These are phyloP conservation scores for Colletotrichum costaricense DNA, from an alignment of 2,329 filamentous ascomycete species.

Conservation along the genomic window DNA sequence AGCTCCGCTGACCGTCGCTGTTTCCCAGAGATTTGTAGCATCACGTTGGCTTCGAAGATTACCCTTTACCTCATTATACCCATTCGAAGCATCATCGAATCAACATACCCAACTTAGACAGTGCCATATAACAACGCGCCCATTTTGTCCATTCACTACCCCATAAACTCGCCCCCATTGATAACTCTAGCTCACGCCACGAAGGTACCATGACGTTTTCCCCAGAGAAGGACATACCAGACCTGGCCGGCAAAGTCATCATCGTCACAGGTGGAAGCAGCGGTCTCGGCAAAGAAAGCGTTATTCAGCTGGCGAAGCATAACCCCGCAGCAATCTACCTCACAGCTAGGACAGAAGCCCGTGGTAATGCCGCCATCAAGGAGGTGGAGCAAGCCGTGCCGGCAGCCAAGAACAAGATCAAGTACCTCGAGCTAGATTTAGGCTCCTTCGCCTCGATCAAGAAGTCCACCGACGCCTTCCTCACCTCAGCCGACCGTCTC, in stretches of 20 bases:
- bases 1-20: neutral
- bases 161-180: no score
- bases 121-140: no score
- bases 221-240: constrained; percentile 50
- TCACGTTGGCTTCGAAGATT: no score
- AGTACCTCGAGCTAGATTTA: constrained; percentile 56
- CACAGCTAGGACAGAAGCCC: constrained; percentile 48
- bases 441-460: constrained; percentile 54
- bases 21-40: neutral
- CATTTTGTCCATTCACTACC: no score
- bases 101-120: no score
- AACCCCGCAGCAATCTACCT: constrained; percentile 18
- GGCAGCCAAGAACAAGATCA: constrained; percentile 36
- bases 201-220: neutral
- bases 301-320: constrained; percentile 50
- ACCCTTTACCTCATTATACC: no score
- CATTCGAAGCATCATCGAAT: no score
- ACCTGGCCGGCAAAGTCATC: constrained; percentile 59
- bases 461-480: constrained; percentile 50
- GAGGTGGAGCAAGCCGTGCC: constrained; percentile 45
- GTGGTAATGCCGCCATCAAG: constrained; percentile 46
- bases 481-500: constrained; percentile 45
- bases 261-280: constrained; percentile 60
- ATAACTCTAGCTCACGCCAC: neutral
- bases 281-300: constrained; percentile 39